Conservation (phyloP, 164 flowering plant genomes). For the Magnolia kwangsiensis region DNA sequence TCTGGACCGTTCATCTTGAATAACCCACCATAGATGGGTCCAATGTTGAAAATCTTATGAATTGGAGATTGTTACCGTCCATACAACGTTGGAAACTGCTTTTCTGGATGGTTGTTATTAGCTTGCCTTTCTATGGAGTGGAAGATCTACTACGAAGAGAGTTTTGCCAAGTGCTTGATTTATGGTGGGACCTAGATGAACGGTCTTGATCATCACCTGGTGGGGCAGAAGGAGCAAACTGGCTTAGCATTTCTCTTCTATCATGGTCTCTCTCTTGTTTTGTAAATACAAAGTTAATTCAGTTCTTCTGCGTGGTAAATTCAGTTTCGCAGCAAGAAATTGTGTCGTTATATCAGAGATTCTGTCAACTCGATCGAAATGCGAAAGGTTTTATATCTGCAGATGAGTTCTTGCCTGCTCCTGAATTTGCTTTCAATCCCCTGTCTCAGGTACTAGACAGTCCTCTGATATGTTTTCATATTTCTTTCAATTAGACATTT, state of each 20-base stretch:
- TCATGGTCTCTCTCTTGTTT: background rate
- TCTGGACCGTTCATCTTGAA: too few relatives aligned
- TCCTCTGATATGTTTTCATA: background rate
- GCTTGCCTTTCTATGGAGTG: too few relatives aligned
- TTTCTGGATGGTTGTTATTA: too few relatives aligned
- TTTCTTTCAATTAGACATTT: background rate
- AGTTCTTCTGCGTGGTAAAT: background rate
- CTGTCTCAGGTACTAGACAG: constrained; percentile 58
- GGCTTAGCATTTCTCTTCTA: background rate
- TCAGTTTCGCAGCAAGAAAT: constrained; percentile 91
- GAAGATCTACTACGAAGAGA: too few relatives aligned
- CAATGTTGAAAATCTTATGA: too few relatives aligned
- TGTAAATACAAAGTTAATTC: background rate
- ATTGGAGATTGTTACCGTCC: too few relatives aligned
- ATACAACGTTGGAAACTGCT: too few relatives aligned
- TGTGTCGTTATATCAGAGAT: constrained; percentile 74
- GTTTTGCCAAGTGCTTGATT: too few relatives aligned
- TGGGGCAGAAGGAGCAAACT: background rate
- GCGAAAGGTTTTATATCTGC: constrained; percentile 86
- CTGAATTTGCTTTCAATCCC: constrained; percentile 90
- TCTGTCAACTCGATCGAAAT: constrained; percentile 89
- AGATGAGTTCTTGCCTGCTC: constrained; percentile 89
- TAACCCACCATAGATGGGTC: too few relatives aligned
- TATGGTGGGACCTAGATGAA: too few relatives aligned
- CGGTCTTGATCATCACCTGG: too few relatives aligned